Evolutionary conservation across 768 basidiomycete species (phyloP), one percentile per base, ranked within the genome.

Genomic region (Phylloporus scabripes): DNA sequence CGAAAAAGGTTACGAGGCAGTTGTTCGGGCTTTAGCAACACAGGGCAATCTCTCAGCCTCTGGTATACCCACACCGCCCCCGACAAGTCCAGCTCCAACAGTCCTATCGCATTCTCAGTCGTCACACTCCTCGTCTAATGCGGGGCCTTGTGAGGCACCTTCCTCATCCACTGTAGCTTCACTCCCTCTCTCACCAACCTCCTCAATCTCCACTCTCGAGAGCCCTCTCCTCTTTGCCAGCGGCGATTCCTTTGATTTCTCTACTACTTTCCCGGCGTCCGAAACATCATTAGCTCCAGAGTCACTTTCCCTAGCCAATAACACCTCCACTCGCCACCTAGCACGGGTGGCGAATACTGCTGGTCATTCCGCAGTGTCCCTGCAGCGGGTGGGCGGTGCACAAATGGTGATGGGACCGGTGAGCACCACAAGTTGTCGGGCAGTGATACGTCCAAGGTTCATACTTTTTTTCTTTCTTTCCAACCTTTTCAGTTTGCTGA

Each of bases 341-440:
- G 90, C 90, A 92, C 90, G 90, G 90, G 85, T 92, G 90, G 90
- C 80, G 90, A 83, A 78, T 81, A 78, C 77, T 74, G 76, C 60
- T 56, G 67, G 56, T 54, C 58, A 64, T 70, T 63, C 76, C 61
- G 71, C 77, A 76, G 76, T 81, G 83, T 75, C 90, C 90, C 87
- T 83, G 90, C 90, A 92, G 90, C 90, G 89, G 90, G 89, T 87
- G 86, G 83, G 72, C 71, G 50, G 66, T 62, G 63, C 47, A 59
- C 63, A 60, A 57, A 59, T 65, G 60, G 51, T 64, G 53, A 67
- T 49, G 56, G 40, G 57, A 56, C 53, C 42, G 46, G 38, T 18
- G 60, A 64, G 60, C 37, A 49, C 36, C 21, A 26, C 48, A 45
- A 57, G 44, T 20, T 54, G 56, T 51, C 31, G 45, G 49, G n/a